Evolutionary conservation across 495 filamentous ascomycete species (phyloP), one percentile per base, ranked within the genome.

Genomic region (Trichoderma gamsii): DNA sequence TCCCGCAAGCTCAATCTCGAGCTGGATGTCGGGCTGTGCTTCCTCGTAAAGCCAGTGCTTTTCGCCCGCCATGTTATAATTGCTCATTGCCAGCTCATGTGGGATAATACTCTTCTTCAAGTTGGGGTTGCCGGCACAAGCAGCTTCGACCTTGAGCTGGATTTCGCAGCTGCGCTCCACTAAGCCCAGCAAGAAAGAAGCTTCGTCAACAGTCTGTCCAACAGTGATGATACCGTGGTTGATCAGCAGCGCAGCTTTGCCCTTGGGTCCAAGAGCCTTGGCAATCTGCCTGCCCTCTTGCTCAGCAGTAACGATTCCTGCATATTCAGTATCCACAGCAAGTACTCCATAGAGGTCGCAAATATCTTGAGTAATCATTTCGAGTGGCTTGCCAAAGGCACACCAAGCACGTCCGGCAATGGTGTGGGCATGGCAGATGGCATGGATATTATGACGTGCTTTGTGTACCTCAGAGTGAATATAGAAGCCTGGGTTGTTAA

Each of bases 381-480:
- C 84, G 32, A 88, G 78, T n/a, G 78, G 78, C 41, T 77, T 75
- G 0, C 79, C 85, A 69, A 87, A 86, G 12, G 73, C 79, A 41
- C 77, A 78, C 77, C 80, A 88, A 13, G 84, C 84, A 59, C 83
- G 80, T 1, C 85, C 85, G 35, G 81, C 79, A 52, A 76, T 77
- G 27, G 77, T 80, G 72, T 87, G 84, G 15, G 84, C 82, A 69
- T 87, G 85, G 73, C 83, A 84, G 25, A 82, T 78, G n/a, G 83
- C 79, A 69, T 84, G 77, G 25, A 82, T 79, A 68, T 85, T 78
- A 12, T 82, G 83, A 15, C 84, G 73, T 11, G 82, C 81, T 71
- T 81, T 82, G 73, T 87, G 85, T 29, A 87, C 82, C 49, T 81
- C 81, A 23, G 78, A 78, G 72, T 87, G 89, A 72, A 92, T 92